Evolutionary conservation across 225 moss, liverwort and hornwort genomes (phyloP).

Genomic region (Takakia lepidozioides): DNA sequence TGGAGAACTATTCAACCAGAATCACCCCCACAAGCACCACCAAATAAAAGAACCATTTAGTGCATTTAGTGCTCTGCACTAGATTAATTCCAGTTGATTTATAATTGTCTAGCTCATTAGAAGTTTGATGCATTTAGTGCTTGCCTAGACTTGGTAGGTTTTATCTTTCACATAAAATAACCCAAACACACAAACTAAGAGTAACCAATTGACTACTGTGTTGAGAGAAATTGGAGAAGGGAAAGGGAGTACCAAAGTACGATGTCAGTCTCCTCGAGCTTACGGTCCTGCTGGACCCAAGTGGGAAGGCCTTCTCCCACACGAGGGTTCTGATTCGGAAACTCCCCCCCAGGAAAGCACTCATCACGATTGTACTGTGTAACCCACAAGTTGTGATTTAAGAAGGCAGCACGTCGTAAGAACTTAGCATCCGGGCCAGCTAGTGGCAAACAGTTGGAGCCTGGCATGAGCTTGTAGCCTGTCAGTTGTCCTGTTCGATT

Average conservation of each 20-base stretch:
- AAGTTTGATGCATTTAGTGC: no score
- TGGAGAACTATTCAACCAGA: no score
- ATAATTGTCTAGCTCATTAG: no score
- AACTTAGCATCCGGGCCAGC: constrained; percentile 97
- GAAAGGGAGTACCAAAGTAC: constrained; percentile 77
- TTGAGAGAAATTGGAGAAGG: no score
- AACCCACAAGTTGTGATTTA: constrained; percentile 92
- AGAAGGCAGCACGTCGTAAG: constrained; percentile 73
- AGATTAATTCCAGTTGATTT: no score
- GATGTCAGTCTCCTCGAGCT: constrained; percentile 86
- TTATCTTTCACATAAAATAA: no score
- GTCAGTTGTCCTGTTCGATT: constrained; percentile 90
- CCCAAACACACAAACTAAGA: no score
- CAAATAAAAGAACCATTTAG: no score
- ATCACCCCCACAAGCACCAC: no score
- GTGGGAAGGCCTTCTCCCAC: constrained; percentile 92
- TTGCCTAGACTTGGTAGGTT: no score
- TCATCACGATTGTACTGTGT: constrained; percentile 80
- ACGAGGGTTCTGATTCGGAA: constrained; percentile 94
- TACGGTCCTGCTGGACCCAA: constrained; percentile 84
- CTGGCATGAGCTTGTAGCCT: constrained; percentile 92
- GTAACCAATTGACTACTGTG: no score
- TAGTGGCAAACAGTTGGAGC: constrained; percentile 84
- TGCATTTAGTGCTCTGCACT: no score
- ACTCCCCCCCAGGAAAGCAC: constrained; percentile 90